Conservation (phyloP, 176 grass and related monocot genomes). For the Avena eriantha region DNA sequence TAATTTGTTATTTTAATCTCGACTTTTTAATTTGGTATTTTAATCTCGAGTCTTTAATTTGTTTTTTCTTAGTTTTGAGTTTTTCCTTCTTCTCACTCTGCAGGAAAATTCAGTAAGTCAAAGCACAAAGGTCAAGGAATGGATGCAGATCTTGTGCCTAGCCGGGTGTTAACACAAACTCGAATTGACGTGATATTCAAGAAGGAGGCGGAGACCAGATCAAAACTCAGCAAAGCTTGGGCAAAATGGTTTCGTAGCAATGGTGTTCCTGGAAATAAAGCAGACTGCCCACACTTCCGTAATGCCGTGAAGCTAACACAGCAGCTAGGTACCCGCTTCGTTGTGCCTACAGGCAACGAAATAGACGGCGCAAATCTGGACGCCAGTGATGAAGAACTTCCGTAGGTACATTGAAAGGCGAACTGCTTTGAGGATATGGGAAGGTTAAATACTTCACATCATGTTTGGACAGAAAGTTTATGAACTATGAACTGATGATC, state of each 20-base stretch:
- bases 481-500: background rate
- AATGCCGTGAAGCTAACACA: slow-evolving; percentile 19
- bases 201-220: background rate
- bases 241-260: slow-evolving; percentile 21
- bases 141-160: background rate
- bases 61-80: background rate
- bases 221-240: slow-evolving; percentile 10
- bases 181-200: slow-evolving; percentile 23
- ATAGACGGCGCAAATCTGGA: background rate
- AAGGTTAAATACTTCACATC: background rate
- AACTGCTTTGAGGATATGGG: background rate
- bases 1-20: too few species aligned
- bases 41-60: too few species aligned
- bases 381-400: slow-evolving; percentile 7
- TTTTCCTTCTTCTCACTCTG: background rate
- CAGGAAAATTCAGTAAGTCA: background rate
- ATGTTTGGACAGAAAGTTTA: background rate
- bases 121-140: background rate
- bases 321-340: background rate
- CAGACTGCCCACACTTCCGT: slow-evolving; percentile 10
- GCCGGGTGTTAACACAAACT: background rate
- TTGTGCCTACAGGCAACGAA: background rate
- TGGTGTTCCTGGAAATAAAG: slow-evolving; percentile 8
- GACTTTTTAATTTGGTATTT: too few species aligned
- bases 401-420: background rate